A percentile compares a stretch with the other conserved stretches of the same genome.
Conservation (phyloP, 2,329 filamentous ascomycete species). For the Tolypocladium paradoxum region DNA sequence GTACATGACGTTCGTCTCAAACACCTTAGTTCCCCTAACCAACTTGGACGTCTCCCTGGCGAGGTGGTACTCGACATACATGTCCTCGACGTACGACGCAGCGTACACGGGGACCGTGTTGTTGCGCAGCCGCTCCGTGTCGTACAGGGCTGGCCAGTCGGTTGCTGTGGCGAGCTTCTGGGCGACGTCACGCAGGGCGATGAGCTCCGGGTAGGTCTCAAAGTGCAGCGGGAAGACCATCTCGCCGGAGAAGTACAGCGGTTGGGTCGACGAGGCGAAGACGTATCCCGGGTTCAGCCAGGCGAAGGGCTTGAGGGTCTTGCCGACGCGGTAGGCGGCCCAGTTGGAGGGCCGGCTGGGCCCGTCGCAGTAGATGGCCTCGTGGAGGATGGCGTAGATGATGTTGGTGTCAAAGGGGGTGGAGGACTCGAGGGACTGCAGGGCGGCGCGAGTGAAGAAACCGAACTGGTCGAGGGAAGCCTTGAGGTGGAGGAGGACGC, state of each 20-base stretch:
- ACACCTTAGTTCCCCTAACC: slow-evolving; percentile 69
- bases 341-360: slow-evolving; percentile 55
- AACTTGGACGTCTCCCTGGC: slow-evolving; percentile 62
- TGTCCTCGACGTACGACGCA: slow-evolving; percentile 74
- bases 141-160: slow-evolving; percentile 69
- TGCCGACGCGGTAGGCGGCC: slow-evolving; percentile 59
- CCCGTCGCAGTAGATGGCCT: slow-evolving; percentile 74
- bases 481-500: slow-evolving; percentile 57
- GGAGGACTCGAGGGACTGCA: slow-evolving; percentile 56
- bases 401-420: slow-evolving; percentile 64
- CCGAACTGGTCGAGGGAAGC: slow-evolving; percentile 67
- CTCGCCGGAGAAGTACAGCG: slow-evolving; percentile 77
- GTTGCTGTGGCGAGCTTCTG: slow-evolving; percentile 56
- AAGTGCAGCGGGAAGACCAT: slow-evolving; percentile 88
- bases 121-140: slow-evolving; percentile 57
- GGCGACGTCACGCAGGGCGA: slow-evolving; percentile 56
- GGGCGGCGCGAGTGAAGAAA: slow-evolving; percentile 61
- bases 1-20: slow-evolving; percentile 77
- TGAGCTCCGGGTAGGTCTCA: slow-evolving; percentile 66
- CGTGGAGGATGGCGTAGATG: slow-evolving; percentile 80
- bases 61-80: slow-evolving; percentile 78
- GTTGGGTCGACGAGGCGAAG: slow-evolving; percentile 21
- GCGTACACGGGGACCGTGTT: slow-evolving; percentile 84
- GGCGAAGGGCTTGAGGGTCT: slow-evolving; percentile 31
- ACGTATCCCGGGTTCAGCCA: slow-evolving; percentile 35